Evolutionary conservation across 805 yeast species (phyloP).

Genomic region (Schizosaccharomyces osmophilus): DNA sequence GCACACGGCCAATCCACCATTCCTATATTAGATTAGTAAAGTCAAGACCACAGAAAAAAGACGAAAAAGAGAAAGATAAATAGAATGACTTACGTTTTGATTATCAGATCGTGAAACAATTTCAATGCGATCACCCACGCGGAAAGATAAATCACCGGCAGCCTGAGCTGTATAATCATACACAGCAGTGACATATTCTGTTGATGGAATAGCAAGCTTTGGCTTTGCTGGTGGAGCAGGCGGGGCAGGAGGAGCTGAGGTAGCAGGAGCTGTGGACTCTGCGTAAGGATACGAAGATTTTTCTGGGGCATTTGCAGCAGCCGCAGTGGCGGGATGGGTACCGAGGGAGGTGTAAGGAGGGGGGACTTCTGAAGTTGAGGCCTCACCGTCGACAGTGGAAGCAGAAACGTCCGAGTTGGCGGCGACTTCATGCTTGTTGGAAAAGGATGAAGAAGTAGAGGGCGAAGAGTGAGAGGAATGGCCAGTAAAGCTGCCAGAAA

Average conservation of each 20-base stretch:
- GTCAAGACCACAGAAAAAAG: background rate
- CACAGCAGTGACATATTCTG: slow-evolving; percentile 47
- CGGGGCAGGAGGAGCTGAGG: slow-evolving; percentile 2
- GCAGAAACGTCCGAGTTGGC: slow-evolving; percentile 6
- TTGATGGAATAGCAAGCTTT: slow-evolving; percentile 14
- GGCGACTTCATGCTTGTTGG: slow-evolving; percentile 13
- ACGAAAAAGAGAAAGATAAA: background rate
- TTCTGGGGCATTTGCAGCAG: no score
- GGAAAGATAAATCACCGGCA: slow-evolving; percentile 66
- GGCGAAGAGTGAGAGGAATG: background rate
- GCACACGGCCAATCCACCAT: slow-evolving; percentile 89
- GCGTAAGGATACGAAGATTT: background rate
- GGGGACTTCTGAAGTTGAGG: background rate
- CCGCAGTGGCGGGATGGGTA: background rate
- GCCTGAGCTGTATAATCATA: slow-evolving; percentile 87
- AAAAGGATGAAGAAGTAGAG: slow-evolving; percentile 11
- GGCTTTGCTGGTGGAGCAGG: slow-evolving; percentile 13
- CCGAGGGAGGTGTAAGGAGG: background rate
- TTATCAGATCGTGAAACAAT: slow-evolving; percentile 62
- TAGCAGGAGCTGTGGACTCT: background rate
- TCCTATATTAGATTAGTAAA: slow-evolving; percentile 19
- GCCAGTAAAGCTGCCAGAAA: background rate
- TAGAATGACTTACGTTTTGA: slow-evolving; percentile 21
- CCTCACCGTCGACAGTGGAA: background rate
- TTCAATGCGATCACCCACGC: slow-evolving; percentile 70